These are phyloP conservation scores for Favolaschia claudopus DNA, from an alignment of 768 basidiomycete genomes.

Conservation along the genomic window DNA sequence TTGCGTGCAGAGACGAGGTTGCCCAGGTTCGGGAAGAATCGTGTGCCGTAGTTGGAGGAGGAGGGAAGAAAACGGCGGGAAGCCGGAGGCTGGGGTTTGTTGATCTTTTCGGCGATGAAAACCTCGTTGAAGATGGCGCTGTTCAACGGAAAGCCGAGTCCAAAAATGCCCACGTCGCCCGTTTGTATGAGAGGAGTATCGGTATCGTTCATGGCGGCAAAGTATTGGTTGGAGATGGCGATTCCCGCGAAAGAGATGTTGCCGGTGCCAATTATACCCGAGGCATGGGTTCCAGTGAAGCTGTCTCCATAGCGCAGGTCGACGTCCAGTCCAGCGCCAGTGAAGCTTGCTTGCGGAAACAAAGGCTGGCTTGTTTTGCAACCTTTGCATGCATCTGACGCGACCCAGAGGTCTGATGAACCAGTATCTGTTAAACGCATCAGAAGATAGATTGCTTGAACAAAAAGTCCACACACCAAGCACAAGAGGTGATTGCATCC, in stretches of 20 bases:
- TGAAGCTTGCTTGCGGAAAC: conserved; percentile 61
- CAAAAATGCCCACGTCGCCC: conserved; percentile 72
- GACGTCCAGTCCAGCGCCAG: conserved; percentile 53
- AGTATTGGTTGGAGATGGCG: conserved; percentile 56
- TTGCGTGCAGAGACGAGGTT: conserved; percentile 14
- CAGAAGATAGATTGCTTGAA: background rate
- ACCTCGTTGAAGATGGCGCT: conserved; percentile 58
- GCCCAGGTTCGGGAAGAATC: conserved; percentile 39
- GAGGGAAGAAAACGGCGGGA: conserved; percentile 1
- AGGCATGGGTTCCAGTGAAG: conserved; percentile 70
- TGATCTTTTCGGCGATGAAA: conserved; percentile 34
- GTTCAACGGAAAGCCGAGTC: conserved; percentile 62
- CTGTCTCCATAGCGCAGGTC: conserved; percentile 76
- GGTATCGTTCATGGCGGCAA: conserved; percentile 74
- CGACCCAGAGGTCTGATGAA: conserved; percentile 80
- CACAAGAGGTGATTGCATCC: conserved; percentile 58
- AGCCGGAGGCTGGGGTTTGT: conserved; percentile 2
- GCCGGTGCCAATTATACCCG: conserved; percentile 69
- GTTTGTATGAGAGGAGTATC: conserved; percentile 67
- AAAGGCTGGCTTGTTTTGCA: conserved; percentile 48
- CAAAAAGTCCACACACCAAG: conserved; percentile 52
- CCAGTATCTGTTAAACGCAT: conserved; percentile 63
- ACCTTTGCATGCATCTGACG: conserved; percentile 64
- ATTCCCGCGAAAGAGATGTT: conserved; percentile 62
- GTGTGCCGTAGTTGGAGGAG: conserved; percentile 33